Evolutionary conservation across 805 yeast species (phyloP).

Genomic region (Saccharomycopsis olivae): DNA sequence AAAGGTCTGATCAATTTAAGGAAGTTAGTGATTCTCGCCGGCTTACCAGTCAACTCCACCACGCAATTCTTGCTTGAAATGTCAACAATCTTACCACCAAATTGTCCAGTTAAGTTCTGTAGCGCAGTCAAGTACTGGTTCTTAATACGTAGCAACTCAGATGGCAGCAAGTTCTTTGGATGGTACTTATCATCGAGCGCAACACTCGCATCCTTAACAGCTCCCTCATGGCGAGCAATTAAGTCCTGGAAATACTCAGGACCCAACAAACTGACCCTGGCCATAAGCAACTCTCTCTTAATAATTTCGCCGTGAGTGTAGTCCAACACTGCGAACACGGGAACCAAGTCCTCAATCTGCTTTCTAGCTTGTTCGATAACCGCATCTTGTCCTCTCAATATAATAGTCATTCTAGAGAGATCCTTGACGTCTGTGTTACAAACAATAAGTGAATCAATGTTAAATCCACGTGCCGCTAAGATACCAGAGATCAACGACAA

Average conservation of each 20-base stretch:
- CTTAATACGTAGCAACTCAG: slow-evolving; percentile 91
- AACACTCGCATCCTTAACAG: neutral
- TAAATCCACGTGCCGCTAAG: slow-evolving; percentile 96
- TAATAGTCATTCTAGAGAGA: slow-evolving; percentile 93
- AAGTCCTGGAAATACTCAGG: slow-evolving; percentile 98
- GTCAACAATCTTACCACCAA: slow-evolving; percentile 90
- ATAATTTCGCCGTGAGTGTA: slow-evolving; percentile 85
- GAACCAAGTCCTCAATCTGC: slow-evolving; percentile 95
- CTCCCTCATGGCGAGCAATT: slow-evolving; percentile 60
- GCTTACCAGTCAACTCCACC: slow-evolving; percentile 91
- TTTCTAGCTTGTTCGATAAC: slow-evolving; percentile 97
- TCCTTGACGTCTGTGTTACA: slow-evolving; percentile 95
- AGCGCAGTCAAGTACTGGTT: slow-evolving; percentile 82
- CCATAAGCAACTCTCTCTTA: slow-evolving; percentile 81
- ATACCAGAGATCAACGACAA: slow-evolving; percentile 88
- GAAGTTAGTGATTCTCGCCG: slow-evolving; percentile 78
- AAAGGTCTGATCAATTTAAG: slow-evolving; percentile 87
- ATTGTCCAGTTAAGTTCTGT: slow-evolving; percentile 67
- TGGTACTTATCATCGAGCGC: slow-evolving; percentile 43
- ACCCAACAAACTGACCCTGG: slow-evolving; percentile 86
- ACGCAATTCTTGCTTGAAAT: slow-evolving; percentile 88
- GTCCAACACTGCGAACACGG: slow-evolving; percentile 95
- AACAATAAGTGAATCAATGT: slow-evolving; percentile 93
- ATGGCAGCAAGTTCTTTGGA: slow-evolving; percentile 81
- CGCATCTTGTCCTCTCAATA: slow-evolving; percentile 87